These are phyloP conservation scores for Aspergillus steynii DNA, from an alignment of 495 filamentous ascomycete genomes.

Conservation along the genomic window DNA sequence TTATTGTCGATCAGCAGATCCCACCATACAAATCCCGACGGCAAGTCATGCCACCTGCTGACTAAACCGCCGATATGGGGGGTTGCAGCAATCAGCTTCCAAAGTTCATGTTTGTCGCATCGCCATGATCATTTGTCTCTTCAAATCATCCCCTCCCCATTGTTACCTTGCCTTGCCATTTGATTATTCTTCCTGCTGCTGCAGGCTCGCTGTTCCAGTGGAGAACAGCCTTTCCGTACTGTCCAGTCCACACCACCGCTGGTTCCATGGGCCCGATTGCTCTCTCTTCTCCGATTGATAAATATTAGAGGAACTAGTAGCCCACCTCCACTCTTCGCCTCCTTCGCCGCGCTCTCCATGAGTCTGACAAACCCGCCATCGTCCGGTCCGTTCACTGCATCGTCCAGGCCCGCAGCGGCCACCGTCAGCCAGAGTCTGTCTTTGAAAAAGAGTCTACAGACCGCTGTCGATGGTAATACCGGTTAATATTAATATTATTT, in stretches of 20 bases:
- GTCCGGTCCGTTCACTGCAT: conserved; percentile 48
- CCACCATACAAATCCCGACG: not conserved
- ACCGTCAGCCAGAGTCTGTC: conserved; percentile 55
- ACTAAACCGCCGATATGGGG: not conserved
- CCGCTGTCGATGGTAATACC: conserved; percentile 74
- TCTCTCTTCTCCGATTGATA: conserved; percentile 22
- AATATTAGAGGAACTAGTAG: conserved; percentile 8
- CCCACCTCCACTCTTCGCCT: conserved; percentile 9
- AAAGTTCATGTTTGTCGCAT: not conserved
- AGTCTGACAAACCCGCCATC: conserved; percentile 57
- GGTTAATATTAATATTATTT: conserved; percentile 18
- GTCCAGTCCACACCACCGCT: conserved; percentile 11
- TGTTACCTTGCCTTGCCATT: conserved; percentile 1
- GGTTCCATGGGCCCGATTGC: conserved; percentile 19
- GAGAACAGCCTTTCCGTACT: conserved; percentile 12
- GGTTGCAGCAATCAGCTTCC: not conserved
- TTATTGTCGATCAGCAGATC: not conserved
- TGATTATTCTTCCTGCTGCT: conserved; percentile 12
- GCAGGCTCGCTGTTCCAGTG: conserved; percentile 18
- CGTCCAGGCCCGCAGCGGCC: conserved; percentile 37
- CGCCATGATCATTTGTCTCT: not conserved
- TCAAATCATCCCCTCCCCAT: not conserved
- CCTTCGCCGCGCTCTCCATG: conserved; percentile 30
- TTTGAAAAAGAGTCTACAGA: conserved; percentile 72
- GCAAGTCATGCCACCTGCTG: not conserved